These are phyloP conservation scores for Hawksworthiomyces lignivorus DNA, from an alignment of 2,329 filamentous ascomycete species.

Conservation along the genomic window DNA sequence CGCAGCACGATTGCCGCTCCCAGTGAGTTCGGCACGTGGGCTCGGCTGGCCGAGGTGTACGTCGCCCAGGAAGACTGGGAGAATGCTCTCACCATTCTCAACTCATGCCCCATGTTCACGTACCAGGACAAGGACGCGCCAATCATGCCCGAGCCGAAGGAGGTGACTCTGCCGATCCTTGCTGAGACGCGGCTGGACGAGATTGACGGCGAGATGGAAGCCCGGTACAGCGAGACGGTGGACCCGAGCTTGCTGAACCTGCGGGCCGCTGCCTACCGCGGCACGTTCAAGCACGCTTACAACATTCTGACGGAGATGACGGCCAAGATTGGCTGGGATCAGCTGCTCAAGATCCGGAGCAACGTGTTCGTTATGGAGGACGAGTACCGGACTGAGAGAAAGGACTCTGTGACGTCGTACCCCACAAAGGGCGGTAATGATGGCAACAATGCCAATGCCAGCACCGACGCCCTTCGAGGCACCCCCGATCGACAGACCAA, in stretches of 20 bases:
- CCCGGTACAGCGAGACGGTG: conserved; percentile 74
- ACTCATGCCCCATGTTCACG: conserved; percentile 99
- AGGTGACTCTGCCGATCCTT: conserved; percentile 78
- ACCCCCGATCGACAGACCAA: conserved; percentile 54
- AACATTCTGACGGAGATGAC: conserved; percentile 91
- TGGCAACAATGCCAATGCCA: conserved; percentile 57
- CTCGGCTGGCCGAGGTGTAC: conserved; percentile 85
- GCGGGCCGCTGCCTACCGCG: conserved; percentile 82
- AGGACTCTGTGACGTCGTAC: conserved; percentile 43
- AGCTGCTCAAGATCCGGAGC: conserved; percentile 86
- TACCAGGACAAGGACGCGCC: conserved; percentile 98
- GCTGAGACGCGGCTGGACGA: conserved; percentile 88
- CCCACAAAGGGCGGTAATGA: conserved; percentile 19
- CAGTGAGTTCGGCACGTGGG: conserved; percentile 97
- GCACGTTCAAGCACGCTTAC: conserved; percentile 94
- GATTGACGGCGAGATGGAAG: conserved; percentile 84
- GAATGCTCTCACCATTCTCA: conserved; percentile 85
- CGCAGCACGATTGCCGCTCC: conserved; percentile 90
- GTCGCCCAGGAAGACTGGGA: conserved; percentile 95
- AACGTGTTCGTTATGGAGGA: conserved; percentile 99
- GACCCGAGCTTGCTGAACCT: conserved; percentile 80
- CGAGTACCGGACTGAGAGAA: conserved; percentile 87
- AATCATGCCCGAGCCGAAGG: conserved; percentile 84
- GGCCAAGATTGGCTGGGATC: conserved; percentile 95
- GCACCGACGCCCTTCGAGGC: conserved; percentile 68